Evolutionary conservation across 345 rosid genomes (phyloP), one percentile per base, ranked within the genome.

Genomic region (Citrus sp.): DNA sequence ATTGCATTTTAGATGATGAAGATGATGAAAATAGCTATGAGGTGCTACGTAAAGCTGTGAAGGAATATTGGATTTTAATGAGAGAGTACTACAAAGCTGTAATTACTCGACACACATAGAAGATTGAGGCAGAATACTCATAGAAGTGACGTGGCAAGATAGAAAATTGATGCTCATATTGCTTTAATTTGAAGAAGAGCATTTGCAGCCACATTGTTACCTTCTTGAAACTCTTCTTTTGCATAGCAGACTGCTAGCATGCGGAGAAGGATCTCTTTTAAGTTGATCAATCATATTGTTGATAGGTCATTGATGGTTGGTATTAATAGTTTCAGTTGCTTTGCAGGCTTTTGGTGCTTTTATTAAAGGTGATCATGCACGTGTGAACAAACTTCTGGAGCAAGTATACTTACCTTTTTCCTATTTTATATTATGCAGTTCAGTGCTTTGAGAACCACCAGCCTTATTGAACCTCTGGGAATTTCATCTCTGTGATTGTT

Each of bases 1-100:
- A 62, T 37, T 72, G 34, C 68, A 79, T 78, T 76, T 58, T 77
- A 80, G 88, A 79, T 24, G 84, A 46, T 72, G 85, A 80, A 68
- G 86, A 86, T 28, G 85, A 85, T 35, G 92, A 89, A 78, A 84
- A 84, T 78, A 84, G 81, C 81, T 89, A 80, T 66, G 81, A 82
- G 67, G 75, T 76, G 42, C 85, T 88, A 79, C 93, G 89, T 79
- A 86, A 74, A 84, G 92, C 88, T 80, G 90, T 83, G 72, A 84
- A 72, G 77, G 97, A 92, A 80, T 76, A 85, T 80, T 86, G 89
- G 86, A 34, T 62, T 64, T 84, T 82, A 78, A 86, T 87, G 94
- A 90, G 77, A 82, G 92, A 89, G 81, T 90, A 89, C 80, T 89
- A 82, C 58, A 86, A 85, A 86, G 89, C 90, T 84, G 97, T 92